Percentiles rank a stretch among this genome's conserved stretches.
Evolutionary conservation across 164 flowering plant species (phyloP).

Genomic region (Vitis rupestris): DNA sequence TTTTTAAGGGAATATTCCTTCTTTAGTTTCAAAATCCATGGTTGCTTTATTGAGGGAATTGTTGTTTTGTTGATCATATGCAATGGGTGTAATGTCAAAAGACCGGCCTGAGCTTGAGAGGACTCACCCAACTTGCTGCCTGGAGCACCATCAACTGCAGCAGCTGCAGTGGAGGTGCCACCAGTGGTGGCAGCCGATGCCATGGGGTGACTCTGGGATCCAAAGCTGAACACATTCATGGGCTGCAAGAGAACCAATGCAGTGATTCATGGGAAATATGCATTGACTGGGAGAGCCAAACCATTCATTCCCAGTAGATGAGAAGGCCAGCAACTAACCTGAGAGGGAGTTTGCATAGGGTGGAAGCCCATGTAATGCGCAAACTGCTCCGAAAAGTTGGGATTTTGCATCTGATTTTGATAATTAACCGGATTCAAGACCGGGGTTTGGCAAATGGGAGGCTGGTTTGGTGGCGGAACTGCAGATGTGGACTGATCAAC

Average conservation of each 20-base stretch:
- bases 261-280: neutral
- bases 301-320: too few relatives aligned
- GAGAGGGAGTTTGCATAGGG: slow-evolving; percentile 36
- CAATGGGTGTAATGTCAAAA: too few relatives aligned
- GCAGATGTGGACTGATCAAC: slow-evolving; percentile 38
- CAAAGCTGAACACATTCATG: slow-evolving; percentile 43
- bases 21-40: too few relatives aligned
- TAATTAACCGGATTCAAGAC: slow-evolving; percentile 32
- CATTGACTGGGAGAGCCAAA: neutral
- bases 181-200: slow-evolving; percentile 21
- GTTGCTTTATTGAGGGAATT: too few relatives aligned
- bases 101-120: neutral
- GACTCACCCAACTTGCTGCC: slow-evolving; percentile 30
- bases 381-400: slow-evolving; percentile 35
- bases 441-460: slow-evolving; percentile 27
- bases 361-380: slow-evolving; percentile 51
- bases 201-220: slow-evolving; percentile 30
- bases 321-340: slow-evolving; percentile 24
- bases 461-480: slow-evolving; percentile 27
- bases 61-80: too few relatives aligned
- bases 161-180: slow-evolving; percentile 22
- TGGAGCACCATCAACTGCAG: slow-evolving; percentile 17
- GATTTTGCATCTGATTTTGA: slow-evolving; percentile 44
- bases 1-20: too few relatives aligned
- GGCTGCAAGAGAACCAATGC: slow-evolving; percentile 34